A percentile compares a stretch with the other conserved stretches of the same genome.
phyloP scores from a whole-genome alignment of 495 filamentous ascomycete genomes.

The Lasiosphaeria hispida region DNA sequence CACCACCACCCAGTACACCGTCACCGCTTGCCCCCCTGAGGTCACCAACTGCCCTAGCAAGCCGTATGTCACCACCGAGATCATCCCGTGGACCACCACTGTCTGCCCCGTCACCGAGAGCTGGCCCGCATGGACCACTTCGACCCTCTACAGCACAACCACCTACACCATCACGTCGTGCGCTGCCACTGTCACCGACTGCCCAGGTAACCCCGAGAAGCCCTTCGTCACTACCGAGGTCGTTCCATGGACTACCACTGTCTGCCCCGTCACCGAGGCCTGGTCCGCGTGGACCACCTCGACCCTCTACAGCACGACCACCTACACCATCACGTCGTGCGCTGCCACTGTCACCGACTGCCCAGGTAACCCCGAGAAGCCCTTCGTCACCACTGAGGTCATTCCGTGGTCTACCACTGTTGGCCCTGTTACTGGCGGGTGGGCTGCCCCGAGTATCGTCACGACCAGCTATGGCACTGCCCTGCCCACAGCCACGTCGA shows the following conservation, averaged over 20 bases:
- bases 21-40: neutral
- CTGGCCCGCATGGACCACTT: no score
- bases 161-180: constrained; percentile 4
- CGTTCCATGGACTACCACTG: neutral
- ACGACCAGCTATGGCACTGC: neutral
- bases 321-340: constrained; percentile 4
- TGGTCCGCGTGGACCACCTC: no score
- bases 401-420: neutral
- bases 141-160: neutral
- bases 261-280: neutral
- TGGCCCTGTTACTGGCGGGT: no score
- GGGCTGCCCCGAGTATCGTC: neutral
- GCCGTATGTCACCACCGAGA: neutral
- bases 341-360: no score
- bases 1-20: neutral
- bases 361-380: neutral
- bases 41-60: neutral
- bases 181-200: neutral
- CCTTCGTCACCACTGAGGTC: neutral
- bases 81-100: neutral
- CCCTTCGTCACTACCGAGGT: neutral
- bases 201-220: neutral
- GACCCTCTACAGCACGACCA: neutral
- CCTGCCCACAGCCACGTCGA: constrained; percentile 16
- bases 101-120: no score